Percentiles rank a stretch among this genome's conserved stretches.
These are phyloP conservation scores for Hordeum marinum DNA, from an alignment of 176 grass and related monocot species.

Conservation along the genomic window DNA sequence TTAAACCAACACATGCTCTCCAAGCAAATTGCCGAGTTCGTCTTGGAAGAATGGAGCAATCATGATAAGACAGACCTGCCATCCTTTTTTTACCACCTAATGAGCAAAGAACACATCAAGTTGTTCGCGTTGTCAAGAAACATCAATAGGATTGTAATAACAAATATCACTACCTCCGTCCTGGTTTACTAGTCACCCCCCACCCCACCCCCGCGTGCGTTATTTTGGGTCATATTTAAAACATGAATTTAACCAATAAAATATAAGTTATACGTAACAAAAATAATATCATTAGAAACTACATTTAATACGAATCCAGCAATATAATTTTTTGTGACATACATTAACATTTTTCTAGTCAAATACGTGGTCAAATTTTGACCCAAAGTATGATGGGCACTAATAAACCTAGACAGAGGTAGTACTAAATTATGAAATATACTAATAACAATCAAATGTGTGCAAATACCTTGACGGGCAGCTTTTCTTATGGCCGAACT, in stretches of 20 bases:
- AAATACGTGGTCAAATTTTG: no score
- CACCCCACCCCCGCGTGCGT: no score
- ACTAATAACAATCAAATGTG: conserved; percentile 9
- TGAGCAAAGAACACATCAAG: conserved; percentile 19
- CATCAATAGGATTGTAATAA: conserved; percentile 1
- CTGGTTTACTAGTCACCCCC: no score
- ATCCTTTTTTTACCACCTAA: conserved; percentile 81
- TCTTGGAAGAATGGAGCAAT: conserved; percentile 67
- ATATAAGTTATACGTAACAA: no score
- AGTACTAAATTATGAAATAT: not conserved
- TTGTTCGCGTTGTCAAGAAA: conserved; percentile 6
- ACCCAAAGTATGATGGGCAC: no score
- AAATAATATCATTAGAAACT: no score
- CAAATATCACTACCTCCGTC: not conserved
- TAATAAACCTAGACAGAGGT: no score
- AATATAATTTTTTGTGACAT: no score
- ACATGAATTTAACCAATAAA: no score
- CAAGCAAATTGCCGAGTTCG: conserved; percentile 77
- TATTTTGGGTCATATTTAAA: no score
- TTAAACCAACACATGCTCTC: conserved; percentile 74
- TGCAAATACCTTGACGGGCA: conserved; percentile 85
- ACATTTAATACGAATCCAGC: no score
- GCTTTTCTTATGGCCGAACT: conserved; percentile 52
- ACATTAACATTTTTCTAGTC: no score
- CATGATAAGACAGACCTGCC: conserved; percentile 68